Evolutionary conservation across 257 asterid species (phyloP).

Genomic region (Scutellaria barbata): DNA sequence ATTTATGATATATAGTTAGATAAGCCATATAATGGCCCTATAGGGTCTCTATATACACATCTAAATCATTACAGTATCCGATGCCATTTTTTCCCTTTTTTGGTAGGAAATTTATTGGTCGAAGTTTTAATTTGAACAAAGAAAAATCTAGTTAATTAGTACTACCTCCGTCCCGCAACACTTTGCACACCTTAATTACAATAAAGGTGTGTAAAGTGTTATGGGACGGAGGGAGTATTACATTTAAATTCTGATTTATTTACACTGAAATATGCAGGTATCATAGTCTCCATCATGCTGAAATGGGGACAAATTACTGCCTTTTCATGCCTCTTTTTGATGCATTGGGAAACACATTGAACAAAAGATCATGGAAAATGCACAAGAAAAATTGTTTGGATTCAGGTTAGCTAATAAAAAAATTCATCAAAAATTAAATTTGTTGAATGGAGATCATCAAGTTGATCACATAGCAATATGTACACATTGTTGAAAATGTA

Average conservation of each 20-base stretch:
- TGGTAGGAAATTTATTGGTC: neutral
- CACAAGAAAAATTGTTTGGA: constrained; percentile 59
- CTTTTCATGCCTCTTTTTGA: constrained; percentile 90
- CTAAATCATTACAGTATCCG: constrained; percentile 14
- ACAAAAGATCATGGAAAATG: constrained; percentile 71
- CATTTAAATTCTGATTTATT: neutral
- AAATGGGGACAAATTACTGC: constrained; percentile 67
- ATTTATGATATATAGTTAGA: neutral
- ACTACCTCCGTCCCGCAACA: too few species aligned
- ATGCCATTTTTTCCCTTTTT: neutral
- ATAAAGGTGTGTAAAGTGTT: too few species aligned
- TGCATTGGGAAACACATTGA: constrained; percentile 73
- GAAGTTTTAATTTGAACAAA: neutral
- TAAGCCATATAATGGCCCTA: neutral
- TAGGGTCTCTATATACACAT: neutral
- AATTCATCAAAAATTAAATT: too few species aligned
- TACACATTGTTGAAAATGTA: constrained; percentile 42
- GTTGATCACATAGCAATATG: neutral
- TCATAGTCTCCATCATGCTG: constrained; percentile 76
- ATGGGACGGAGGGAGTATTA: too few species aligned
- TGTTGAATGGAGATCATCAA: too few species aligned
- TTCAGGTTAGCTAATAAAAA: constrained; percentile 48
- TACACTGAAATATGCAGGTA: constrained; percentile 51
- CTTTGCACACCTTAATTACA: too few species aligned
- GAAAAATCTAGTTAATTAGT: neutral